Conservation (phyloP, 176 grass and related monocot genomes). For the Themeda triandra region DNA sequence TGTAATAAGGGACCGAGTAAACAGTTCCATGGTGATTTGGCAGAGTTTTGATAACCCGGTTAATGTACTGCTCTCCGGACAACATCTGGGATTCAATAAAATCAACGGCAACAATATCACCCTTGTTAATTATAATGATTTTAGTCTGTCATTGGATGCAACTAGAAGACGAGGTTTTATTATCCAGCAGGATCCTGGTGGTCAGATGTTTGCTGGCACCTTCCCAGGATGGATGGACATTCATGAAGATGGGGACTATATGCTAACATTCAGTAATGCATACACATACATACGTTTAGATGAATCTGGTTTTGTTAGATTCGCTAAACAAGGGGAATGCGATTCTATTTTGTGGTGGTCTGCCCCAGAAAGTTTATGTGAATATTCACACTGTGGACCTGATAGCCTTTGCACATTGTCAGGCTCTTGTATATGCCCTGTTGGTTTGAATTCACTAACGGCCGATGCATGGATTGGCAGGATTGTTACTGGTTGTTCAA, state of each 20-base stretch:
- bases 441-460: too few species aligned
- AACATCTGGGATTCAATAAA: neutral
- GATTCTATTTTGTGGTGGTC: too few species aligned
- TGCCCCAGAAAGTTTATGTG: too few species aligned
- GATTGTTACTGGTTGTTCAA: too few species aligned
- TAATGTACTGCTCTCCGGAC: constrained; percentile 1
- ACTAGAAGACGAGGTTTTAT: neutral
- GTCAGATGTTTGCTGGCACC: neutral
- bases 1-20: neutral
- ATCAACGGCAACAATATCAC: neutral
- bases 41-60: neutral
- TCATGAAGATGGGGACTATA: neutral
- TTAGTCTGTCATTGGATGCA: neutral
- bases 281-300: too few species aligned
- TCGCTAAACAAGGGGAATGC: too few species aligned
- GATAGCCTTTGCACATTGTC: too few species aligned
- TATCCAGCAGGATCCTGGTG: neutral
- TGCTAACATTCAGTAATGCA: neutral
- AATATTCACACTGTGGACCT: too few species aligned
- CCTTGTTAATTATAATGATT: neutral
- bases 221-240: neutral
- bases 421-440: too few species aligned
- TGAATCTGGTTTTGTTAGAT: too few species aligned
- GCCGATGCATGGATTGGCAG: too few species aligned
- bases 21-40: constrained; percentile 15